Evolutionary conservation across 176 grass and related monocot genomes (phyloP).

Genomic region (Musa acuminata): DNA sequence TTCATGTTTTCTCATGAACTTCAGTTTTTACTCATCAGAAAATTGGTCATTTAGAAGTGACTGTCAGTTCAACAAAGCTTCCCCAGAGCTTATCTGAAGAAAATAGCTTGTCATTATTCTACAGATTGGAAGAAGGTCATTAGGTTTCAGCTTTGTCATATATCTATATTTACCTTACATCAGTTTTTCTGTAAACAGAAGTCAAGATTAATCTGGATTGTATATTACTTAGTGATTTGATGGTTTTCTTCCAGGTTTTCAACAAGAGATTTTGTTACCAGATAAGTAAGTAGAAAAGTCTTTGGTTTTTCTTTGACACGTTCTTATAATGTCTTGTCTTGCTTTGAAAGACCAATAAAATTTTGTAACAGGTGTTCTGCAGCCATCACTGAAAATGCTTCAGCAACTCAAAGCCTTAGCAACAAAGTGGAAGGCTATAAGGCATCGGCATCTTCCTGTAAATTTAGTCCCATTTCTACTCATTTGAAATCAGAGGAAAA

Average conservation of each 20-base stretch:
- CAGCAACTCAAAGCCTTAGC: constrained; percentile 27
- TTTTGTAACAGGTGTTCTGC: constrained; percentile 34
- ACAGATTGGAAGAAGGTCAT: background rate
- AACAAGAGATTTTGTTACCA: constrained; percentile 32
- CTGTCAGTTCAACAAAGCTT: background rate
- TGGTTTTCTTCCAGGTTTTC: constrained; percentile 38
- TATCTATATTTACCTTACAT: constrained; percentile 4
- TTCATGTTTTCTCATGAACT: background rate
- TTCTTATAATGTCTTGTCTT: constrained; percentile 6
- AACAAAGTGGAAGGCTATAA: constrained; percentile 31
- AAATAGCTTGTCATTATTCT: background rate
- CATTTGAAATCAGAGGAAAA: constrained; percentile 25
- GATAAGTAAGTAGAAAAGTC: constrained; percentile 19
- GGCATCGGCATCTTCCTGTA: constrained; percentile 4
- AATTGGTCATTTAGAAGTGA: background rate
- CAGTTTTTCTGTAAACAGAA: background rate
- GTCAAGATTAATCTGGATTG: background rate
- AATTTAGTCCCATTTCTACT: constrained; percentile 18
- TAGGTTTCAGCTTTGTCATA: background rate
- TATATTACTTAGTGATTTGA: background rate
- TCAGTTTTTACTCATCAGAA: background rate
- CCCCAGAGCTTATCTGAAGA: background rate
- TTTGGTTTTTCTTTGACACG: background rate
- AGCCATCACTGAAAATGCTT: constrained; percentile 35
- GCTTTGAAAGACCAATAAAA: constrained; percentile 11